phyloP scores from a whole-genome alignment of 208 protist species.

The Trypanosoma scelopori region DNA sequence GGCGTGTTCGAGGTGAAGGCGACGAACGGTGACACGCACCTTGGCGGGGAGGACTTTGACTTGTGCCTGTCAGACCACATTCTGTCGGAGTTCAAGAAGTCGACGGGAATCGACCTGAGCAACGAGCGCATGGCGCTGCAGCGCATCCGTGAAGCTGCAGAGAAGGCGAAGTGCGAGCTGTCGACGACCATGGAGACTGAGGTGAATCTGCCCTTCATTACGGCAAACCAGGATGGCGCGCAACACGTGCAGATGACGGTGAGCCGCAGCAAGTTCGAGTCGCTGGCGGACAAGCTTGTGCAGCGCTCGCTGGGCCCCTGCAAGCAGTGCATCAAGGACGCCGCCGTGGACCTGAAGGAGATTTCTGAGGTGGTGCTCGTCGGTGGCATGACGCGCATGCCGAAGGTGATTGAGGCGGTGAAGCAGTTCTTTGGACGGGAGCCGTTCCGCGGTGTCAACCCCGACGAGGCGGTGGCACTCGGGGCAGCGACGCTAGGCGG shows the following conservation, averaged over 20 bases:
- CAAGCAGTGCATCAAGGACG: constrained; percentile 87
- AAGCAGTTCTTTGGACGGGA: constrained; percentile 95
- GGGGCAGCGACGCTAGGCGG: constrained; percentile 96
- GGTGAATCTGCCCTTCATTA: constrained; percentile 97
- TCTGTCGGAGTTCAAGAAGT: constrained; percentile 94
- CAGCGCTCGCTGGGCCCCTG: constrained; percentile 72
- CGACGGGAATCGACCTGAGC: constrained; percentile 73
- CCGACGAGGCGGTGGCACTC: constrained; percentile 93
- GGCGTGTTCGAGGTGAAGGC: constrained; percentile 98
- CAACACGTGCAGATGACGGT: constrained; percentile 59
- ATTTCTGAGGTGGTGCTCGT: constrained; percentile 96
- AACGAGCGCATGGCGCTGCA: constrained; percentile 65
- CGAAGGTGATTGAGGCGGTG: constrained; percentile 97
- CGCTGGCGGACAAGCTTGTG: constrained; percentile 92
- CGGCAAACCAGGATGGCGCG: constrained; percentile 69
- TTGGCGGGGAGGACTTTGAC: constrained; percentile 98
- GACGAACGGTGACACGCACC: constrained; percentile 98
- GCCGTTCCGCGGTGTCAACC: constrained; percentile 94
- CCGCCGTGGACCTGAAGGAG: constrained; percentile 83
- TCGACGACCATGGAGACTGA: constrained; percentile 90
- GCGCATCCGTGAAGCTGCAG: constrained; percentile 84
- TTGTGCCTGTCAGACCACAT: constrained; percentile 98
- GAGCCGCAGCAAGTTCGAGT: constrained; percentile 97
- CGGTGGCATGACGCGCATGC: constrained; percentile 97
- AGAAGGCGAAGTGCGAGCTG: constrained; percentile 51